These are phyloP conservation scores for Cichorium intybus DNA, from an alignment of 140 eudicot species.

Conservation along the genomic window DNA sequence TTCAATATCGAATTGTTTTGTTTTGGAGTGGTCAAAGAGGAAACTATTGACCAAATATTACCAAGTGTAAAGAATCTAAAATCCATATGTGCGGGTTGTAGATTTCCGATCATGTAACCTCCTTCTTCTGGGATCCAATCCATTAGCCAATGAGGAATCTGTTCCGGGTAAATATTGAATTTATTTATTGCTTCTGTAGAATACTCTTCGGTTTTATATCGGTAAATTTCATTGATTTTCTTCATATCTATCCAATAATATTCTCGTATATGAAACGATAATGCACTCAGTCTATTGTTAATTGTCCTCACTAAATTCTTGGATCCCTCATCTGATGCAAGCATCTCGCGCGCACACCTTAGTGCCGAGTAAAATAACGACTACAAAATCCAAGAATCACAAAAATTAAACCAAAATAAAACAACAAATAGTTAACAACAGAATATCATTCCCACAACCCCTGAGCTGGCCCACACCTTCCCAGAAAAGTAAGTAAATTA, in stretches of 20 bases:
- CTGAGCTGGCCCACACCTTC: too few species aligned
- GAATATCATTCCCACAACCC: too few species aligned
- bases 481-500: too few species aligned
- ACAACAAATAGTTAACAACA: background rate
- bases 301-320: constrained; percentile 75
- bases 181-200: constrained; percentile 91
- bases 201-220: constrained; percentile 96
- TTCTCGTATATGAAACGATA: constrained; percentile 90
- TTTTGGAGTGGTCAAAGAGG: constrained; percentile 87
- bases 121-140: constrained; percentile 97
- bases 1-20: constrained; percentile 71
- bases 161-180: constrained; percentile 96
- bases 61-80: constrained; percentile 95
- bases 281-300: constrained; percentile 85
- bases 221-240: constrained; percentile 88
- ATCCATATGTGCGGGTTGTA: constrained; percentile 99
- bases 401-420: background rate
- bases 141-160: constrained; percentile 87
- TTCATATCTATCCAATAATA: constrained; percentile 89
- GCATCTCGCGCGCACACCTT: constrained; percentile 95
- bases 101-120: constrained; percentile 89
- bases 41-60: constrained; percentile 82
- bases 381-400: constrained; percentile 34
- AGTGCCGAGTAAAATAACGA: constrained; percentile 88
- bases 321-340: constrained; percentile 70